Percentiles rank a stretch among this genome's conserved stretches.
phyloP scores from a whole-genome alignment of 805 yeast species.

The Lipomyces lipofer region DNA sequence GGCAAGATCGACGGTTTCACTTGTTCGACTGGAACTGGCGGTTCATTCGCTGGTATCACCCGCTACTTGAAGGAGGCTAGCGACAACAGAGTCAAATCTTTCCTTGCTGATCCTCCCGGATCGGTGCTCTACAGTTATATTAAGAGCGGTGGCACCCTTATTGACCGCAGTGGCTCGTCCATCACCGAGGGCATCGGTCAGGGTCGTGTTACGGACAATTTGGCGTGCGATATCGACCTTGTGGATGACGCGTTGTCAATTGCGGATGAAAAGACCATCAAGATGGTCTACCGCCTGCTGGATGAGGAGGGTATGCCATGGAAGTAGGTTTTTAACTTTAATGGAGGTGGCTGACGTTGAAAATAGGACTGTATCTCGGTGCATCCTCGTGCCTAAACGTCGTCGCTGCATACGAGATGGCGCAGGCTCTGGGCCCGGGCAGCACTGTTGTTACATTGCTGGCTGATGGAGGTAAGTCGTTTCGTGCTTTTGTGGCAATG shows the following conservation, averaged over 20 bases:
- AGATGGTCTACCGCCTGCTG: constrained; percentile 76
- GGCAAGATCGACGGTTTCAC: constrained; percentile 83
- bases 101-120: constrained; percentile 93
- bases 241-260: constrained; percentile 80
- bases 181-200: constrained; percentile 97
- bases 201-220: constrained; percentile 84
- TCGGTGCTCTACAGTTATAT: constrained; percentile 79
- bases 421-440: constrained; percentile 69
- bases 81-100: constrained; percentile 59
- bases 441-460: constrained; percentile 84
- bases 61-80: constrained; percentile 72
- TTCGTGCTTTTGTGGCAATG: not conserved
- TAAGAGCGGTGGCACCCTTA: constrained; percentile 63
- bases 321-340: not conserved
- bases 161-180: constrained; percentile 76
- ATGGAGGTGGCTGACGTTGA: not conserved
- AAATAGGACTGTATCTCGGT: constrained; percentile 80
- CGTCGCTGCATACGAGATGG: constrained; percentile 81
- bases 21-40: constrained; percentile 91
- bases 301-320: constrained; percentile 65
- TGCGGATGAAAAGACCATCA: constrained; percentile 77
- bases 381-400: constrained; percentile 91
- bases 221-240: constrained; percentile 66
- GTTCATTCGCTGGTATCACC: constrained; percentile 85
- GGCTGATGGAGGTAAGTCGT: constrained; percentile 67